Percentiles rank a stretch among this genome's conserved stretches.
phyloP scores from a whole-genome alignment of 306 rosid species.

The Quercus variabilis region DNA sequence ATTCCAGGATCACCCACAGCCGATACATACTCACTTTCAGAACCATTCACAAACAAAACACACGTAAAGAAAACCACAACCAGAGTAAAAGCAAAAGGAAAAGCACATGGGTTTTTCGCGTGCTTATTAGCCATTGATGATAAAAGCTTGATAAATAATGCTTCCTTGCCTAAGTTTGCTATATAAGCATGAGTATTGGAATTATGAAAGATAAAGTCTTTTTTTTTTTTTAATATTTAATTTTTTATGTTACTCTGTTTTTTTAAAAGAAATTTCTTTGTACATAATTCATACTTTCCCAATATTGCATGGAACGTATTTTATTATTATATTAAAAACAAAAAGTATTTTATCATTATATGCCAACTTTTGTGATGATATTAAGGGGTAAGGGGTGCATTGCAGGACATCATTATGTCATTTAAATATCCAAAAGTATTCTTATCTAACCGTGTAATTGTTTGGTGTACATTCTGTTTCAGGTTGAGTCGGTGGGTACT shows the following conservation, averaged over 20 bases:
- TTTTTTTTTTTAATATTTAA: not conserved
- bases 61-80: not conserved
- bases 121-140: constrained; percentile 24
- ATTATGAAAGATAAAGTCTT: not conserved
- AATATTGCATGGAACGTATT: not conserved
- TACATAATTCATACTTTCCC: not conserved
- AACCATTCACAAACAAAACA: not conserved
- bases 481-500: not conserved
- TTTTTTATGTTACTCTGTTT: not conserved
- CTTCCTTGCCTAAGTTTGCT: not conserved
- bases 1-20: constrained; percentile 59
- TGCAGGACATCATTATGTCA: not conserved
- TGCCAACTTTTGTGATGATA: not conserved
- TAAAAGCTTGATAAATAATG: not conserved
- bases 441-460: not conserved
- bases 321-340: not conserved
- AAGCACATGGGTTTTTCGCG: not conserved
- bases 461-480: not conserved
- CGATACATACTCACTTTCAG: constrained; percentile 25
- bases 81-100: not conserved
- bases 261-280: not conserved
- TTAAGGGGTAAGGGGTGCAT: not conserved
- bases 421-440: not conserved
- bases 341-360: not conserved
- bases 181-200: not conserved